phyloP scores from a whole-genome alignment of 352 stramenopile species.

The Saprolegnia diclina region DNA sequence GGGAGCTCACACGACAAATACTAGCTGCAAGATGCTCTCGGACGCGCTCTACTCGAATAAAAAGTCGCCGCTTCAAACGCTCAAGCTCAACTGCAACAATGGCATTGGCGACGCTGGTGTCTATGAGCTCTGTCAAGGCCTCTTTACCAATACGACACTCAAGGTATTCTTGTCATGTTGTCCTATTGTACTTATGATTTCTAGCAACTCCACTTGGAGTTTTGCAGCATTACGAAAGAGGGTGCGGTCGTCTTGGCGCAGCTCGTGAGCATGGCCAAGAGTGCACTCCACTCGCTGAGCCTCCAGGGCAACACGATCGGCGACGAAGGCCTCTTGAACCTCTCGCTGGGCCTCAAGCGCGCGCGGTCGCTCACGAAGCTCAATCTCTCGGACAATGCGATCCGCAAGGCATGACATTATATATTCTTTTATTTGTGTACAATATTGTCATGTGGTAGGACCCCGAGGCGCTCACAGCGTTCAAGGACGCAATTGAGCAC shows the following conservation, averaged over 20 bases:
- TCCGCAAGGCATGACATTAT: slow-evolving; percentile 48
- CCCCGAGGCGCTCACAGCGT: slow-evolving; percentile 54
- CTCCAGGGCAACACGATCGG: slow-evolving; percentile 54
- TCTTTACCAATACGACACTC: slow-evolving; percentile 60
- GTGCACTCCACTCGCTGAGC: slow-evolving; percentile 51
- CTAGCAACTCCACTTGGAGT: slow-evolving; percentile 76
- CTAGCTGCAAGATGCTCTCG: slow-evolving; percentile 55
- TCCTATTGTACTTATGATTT: background rate
- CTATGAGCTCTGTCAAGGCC: slow-evolving; percentile 46
- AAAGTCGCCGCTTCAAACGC: slow-evolving; percentile 52
- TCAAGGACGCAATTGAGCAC: slow-evolving; percentile 55
- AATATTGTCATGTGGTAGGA: slow-evolving; percentile 31
- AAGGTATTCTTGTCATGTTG: slow-evolving; percentile 37
- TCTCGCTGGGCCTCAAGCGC: slow-evolving; percentile 64
- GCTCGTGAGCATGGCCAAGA: slow-evolving; percentile 51
- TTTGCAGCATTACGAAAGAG: slow-evolving; percentile 42
- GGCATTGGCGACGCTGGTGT: slow-evolving; percentile 53
- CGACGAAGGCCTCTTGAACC: slow-evolving; percentile 55
- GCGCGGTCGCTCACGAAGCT: slow-evolving; percentile 50
- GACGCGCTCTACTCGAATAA: slow-evolving; percentile 47
- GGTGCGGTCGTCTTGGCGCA: slow-evolving; percentile 67
- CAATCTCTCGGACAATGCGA: slow-evolving; percentile 74
- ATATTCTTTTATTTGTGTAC: slow-evolving; percentile 14
- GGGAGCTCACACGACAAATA: too few species aligned
- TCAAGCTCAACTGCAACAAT: slow-evolving; percentile 73